Base-by-base conservation (phyloP, 257 asterid species). In the Ocimum tenuiflorum region DNA sequence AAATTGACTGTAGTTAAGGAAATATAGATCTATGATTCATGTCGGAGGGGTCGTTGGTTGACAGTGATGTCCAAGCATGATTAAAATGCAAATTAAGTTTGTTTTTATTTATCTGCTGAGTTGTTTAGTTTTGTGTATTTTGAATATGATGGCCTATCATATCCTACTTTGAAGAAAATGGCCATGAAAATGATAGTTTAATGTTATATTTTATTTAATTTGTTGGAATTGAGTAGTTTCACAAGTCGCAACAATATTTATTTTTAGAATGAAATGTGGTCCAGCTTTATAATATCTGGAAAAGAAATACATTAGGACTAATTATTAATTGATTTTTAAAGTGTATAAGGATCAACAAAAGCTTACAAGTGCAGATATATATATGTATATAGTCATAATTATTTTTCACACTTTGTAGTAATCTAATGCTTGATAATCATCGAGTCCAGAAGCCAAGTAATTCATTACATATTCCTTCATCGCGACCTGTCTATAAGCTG, bases 11-110 rank as follows among this genome's bases (percentile, higher is more conserved):
- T 27, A 27, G 31, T 27, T 27, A n/a, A n/a, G n/a, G n/a, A n/a
- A n/a, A n/a, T 27, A 27, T 27, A 4, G 4, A 27, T 27, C 4
- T 27, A 27, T 27, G 31, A 27, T 27, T 27, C 2, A 27, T 27
- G 31, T 27, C 2, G 31, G 31, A 4, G 42, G 42, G 1, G 71
- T 70, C 49, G 70, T 71, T 63, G 36, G 80, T 66, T 74, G 80
- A 74, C 70, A 66, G 20, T 29, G 72, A 60, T 54, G 47, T 56
- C 36, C 68, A 23, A 66, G 70, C 77, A 74, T 54, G 63, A 48
- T 27, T 48, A 69, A 63, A 67, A 39, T 58, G 11, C 62, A 24
- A 67, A 1, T 47, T 35, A 54, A 60, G 17, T 41, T 53, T 8
- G 11, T 42, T 12, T 59, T 73, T 46, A 48, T 55, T 54, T 38